Conservation (phyloP, 2,329 filamentous ascomycete genomes). For the Cordyceps javanica region DNA sequence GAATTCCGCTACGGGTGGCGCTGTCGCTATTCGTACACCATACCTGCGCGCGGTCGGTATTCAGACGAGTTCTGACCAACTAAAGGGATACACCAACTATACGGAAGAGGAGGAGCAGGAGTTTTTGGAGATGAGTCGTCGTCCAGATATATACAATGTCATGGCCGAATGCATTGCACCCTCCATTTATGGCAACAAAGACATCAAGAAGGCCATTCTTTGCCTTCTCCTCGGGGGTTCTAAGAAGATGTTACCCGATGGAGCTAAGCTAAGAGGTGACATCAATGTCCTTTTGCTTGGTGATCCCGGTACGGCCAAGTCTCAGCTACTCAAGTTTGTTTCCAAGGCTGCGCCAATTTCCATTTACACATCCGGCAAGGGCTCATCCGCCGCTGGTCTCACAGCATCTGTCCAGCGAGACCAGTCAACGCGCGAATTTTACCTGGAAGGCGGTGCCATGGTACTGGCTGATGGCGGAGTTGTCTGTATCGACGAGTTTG, state of each 20-base stretch:
- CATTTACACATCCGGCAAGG: slow-evolving; percentile 98
- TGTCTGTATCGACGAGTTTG: slow-evolving; percentile 98
- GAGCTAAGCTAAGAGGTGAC: slow-evolving; percentile 95
- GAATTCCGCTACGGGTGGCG: slow-evolving; percentile 64
- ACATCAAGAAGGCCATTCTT: slow-evolving; percentile 96
- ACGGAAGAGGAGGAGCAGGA: slow-evolving; percentile 96
- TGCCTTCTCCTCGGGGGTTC: slow-evolving; percentile 91
- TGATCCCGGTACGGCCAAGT: slow-evolving; percentile 97
- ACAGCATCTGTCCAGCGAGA: slow-evolving; percentile 96
- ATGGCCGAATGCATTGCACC: slow-evolving; percentile 92
- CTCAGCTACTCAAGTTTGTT: slow-evolving; percentile 93
- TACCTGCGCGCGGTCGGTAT: slow-evolving; percentile 92
- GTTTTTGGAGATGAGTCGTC: slow-evolving; percentile 82
- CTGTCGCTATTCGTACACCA: slow-evolving; percentile 91
- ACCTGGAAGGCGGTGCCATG: slow-evolving; percentile 97
- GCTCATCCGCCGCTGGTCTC: slow-evolving; percentile 93
- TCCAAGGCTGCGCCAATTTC: slow-evolving; percentile 94
- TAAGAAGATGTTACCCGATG: slow-evolving; percentile 95
- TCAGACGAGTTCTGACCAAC: slow-evolving; percentile 83
- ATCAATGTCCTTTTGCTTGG: slow-evolving; percentile 96
- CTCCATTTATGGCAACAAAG: slow-evolving; percentile 90
- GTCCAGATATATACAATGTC: slow-evolving; percentile 85
- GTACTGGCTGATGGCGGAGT: slow-evolving; percentile 94
- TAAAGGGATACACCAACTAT: slow-evolving; percentile 78
- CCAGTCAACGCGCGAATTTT: slow-evolving; percentile 87